Evolutionary conservation across 306 rosid species (phyloP), one percentile per base, ranked within the genome.

Genomic region (Trifolium repens): DNA sequence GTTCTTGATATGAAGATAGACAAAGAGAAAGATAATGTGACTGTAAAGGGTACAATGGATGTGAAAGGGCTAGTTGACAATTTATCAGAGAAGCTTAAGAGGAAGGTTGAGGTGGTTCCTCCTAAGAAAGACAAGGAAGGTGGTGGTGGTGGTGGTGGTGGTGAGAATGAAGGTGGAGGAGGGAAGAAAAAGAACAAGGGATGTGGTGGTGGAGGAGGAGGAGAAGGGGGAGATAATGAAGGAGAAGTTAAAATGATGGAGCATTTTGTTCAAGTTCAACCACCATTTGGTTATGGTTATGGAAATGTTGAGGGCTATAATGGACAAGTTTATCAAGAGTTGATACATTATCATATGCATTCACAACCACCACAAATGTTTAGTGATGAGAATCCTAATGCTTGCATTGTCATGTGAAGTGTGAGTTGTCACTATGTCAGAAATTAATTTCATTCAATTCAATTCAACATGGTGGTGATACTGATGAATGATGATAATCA

Each of bases 361-460:
- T 75, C 98, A n/a, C 82, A 68, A 42, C 67, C 76, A 26, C 93
- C 96, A 3, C 93, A 85, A 59, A 75, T 90, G 57, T 94, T 94
- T 75, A 94, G 98, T 57, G 99, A 92, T 3, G 99, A 94, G 76
- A 94, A 94, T 75, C 99, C 99, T 2, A 88, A 94, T 81, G 97
- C 93, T 5, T 94, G 99, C 61, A 89, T 79, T 1, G 46, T 94
- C 53, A 89, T 92, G 99, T 94, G 96, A 80, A 43, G 44, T 40
- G 58, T 83, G 63, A 32, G 44, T 15, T 69, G 39, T 63, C 55
- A 60, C 44, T 58, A 9, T 61, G 67, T 61, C 22, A 61, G 44
- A 32, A 61, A 16, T 61, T 32, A 61, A 61, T 32, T 61, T 34
- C 67, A 50, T 46, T 64, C 67, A 63, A 32, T 46, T 64, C 67